These are phyloP conservation scores for Calonectria henricotiae DNA, from an alignment of 2,329 filamentous ascomycete genomes.

Conservation along the genomic window DNA sequence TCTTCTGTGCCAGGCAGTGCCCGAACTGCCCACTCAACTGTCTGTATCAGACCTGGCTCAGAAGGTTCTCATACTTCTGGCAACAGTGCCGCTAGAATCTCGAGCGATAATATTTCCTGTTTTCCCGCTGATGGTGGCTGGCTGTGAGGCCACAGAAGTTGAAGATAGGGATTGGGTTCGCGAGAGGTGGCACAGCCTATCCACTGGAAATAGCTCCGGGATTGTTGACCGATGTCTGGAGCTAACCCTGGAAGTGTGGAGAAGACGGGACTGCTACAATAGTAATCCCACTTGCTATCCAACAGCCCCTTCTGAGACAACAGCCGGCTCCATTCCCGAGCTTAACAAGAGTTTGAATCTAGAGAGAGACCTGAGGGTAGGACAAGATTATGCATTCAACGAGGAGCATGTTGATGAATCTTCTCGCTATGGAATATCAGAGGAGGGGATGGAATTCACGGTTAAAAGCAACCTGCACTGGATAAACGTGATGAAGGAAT, in stretches of 20 bases:
- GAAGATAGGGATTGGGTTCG: constrained; percentile 42
- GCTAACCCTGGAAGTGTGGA: constrained; percentile 41
- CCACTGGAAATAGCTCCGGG: constrained; percentile 35
- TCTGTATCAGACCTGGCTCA: constrained; percentile 32
- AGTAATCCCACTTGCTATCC: background rate
- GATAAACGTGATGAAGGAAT: constrained; percentile 40
- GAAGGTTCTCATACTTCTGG: constrained; percentile 38
- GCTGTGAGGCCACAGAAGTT: constrained; percentile 33
- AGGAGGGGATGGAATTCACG: background rate
- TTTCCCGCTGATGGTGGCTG: constrained; percentile 39
- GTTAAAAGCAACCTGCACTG: constrained; percentile 39
- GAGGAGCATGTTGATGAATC: background rate
- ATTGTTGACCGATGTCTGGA: constrained; percentile 39
- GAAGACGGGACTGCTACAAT: constrained; percentile 30
- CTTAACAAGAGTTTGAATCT: background rate
- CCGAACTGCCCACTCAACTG: constrained; percentile 33
- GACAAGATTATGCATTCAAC: background rate
- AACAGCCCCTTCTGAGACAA: background rate
- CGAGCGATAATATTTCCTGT: constrained; percentile 35
- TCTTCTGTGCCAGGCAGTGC: constrained; percentile 37
- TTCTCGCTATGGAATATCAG: background rate
- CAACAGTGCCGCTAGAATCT: constrained; percentile 36
- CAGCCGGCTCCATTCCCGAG: background rate
- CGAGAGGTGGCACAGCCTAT: constrained; percentile 33
- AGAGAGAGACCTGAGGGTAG: background rate